These are phyloP conservation scores for Baorangia bicolor DNA, from an alignment of 768 basidiomycete genomes.

Conservation along the genomic window DNA sequence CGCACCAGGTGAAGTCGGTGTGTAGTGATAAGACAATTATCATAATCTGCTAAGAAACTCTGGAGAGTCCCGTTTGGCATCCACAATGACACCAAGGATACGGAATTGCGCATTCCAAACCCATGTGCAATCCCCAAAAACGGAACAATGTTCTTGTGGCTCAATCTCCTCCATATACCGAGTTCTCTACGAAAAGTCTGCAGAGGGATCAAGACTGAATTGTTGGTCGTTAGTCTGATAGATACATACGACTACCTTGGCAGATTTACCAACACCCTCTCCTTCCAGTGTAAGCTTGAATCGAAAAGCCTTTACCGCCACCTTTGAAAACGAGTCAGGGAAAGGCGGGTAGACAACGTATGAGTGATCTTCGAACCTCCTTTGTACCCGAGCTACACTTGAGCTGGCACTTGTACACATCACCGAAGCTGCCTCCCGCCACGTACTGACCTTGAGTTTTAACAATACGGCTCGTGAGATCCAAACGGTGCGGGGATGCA, in stretches of 20 bases:
- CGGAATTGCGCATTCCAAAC: constrained; percentile 23
- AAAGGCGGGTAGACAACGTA: too few relatives aligned
- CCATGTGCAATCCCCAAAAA: constrained; percentile 23
- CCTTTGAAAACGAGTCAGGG: background rate
- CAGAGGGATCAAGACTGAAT: background rate
- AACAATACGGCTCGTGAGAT: constrained; percentile 2
- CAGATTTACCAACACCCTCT: background rate
- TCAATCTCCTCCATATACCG: constrained; percentile 21
- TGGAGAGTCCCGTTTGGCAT: constrained; percentile 27
- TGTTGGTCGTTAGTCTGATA: background rate
- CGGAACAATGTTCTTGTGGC: constrained; percentile 25
- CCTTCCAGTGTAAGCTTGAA: constrained; percentile 9
- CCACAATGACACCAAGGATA: constrained; percentile 31
- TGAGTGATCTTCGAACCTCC: background rate
- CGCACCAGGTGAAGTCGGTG: background rate
- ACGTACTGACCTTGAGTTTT: background rate
- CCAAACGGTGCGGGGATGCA: background rate
- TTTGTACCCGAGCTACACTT: background rate
- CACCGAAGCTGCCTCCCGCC: constrained; percentile 7
- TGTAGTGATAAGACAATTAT: background rate
- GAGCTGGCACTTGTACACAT: constrained; percentile 13
- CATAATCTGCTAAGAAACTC: constrained; percentile 13
- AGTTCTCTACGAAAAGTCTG: constrained; percentile 23
- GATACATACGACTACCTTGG: background rate
- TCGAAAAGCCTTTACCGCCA: constrained; percentile 20